Evolutionary conservation across 192 early-diverging fungal genomes (phyloP), one percentile per base, ranked within the genome.

Genomic region (Phlyctochytrium arcticum): DNA sequence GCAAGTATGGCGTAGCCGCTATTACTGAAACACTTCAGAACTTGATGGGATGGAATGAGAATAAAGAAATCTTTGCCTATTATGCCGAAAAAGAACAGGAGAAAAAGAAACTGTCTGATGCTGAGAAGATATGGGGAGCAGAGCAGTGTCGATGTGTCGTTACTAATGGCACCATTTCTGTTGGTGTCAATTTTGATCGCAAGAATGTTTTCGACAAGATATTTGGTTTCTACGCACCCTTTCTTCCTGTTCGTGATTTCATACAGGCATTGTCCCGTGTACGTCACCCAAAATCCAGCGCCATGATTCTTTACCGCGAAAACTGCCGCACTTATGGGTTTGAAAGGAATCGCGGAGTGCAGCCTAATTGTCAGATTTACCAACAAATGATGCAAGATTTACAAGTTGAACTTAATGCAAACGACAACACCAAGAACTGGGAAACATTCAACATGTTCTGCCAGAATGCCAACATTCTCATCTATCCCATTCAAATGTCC

Each of bases 1-100:
- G 64, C 4, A 29, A 37, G 21, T 6, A 57, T 7, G 64, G 64
- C 10, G 54, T 66, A 4, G 30, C 6, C 4, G 9, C 9, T 7
- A 57, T 66, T 23, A 21, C 44, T 32, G 6, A 23, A 9, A 27
- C 31, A 5, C 34, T 66, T 29, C 12, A 15, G n/a, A 27, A 39
- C 27, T 6, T 10, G 4, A 57, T 66, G 54, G 23, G 42, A n/a
- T 66, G 53, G 54, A 48, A 7, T 5, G 54, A 57, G 10, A 33
- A 31, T 4, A 23, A 36, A 19, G 26, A 66, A 19, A 42, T 66
- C 27, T 27, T 66, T 24, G 10, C 19, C 26, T 66, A 66, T 44
- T 66, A 66, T 47, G 64, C 64, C 39, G 54, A 66, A 7, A 57
- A 66, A 36, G 54, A 57, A 5, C 3, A 57, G 44, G 64, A 66